These are phyloP conservation scores for Phytophthora megakarya DNA, from an alignment of 352 stramenopile genomes.

Conservation along the genomic window DNA sequence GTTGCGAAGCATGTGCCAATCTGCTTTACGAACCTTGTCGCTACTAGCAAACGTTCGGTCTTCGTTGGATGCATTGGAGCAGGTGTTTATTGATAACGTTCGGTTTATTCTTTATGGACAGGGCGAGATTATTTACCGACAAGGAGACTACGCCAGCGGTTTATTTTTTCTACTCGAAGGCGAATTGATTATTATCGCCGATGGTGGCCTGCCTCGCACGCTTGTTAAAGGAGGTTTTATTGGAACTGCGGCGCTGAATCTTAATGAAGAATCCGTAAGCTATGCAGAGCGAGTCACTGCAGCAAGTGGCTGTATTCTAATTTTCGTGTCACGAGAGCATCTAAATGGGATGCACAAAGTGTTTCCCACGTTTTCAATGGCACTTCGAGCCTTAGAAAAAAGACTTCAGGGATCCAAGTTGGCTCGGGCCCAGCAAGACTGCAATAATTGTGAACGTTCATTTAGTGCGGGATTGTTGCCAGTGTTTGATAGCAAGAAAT, in stretches of 20 bases:
- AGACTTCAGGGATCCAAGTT: constrained; percentile 54
- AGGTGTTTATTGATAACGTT: constrained; percentile 55
- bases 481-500: constrained; percentile 4
- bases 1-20: constrained; percentile 53
- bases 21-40: constrained; percentile 50
- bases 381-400: constrained; percentile 60
- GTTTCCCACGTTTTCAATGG: constrained; percentile 67
- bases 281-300: constrained; percentile 63
- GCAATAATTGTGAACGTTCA: constrained; percentile 5
- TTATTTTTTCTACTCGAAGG: constrained; percentile 68
- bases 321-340: constrained; percentile 60
- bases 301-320: constrained; percentile 59
- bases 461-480: background rate
- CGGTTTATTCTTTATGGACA: constrained; percentile 65
- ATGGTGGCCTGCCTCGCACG: constrained; percentile 38
- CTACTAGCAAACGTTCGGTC: constrained; percentile 43
- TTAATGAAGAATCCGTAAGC: constrained; percentile 59
- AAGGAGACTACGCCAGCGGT: constrained; percentile 63
- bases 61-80: constrained; percentile 42
- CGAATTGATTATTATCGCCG: constrained; percentile 50
- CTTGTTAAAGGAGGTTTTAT: constrained; percentile 58
- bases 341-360: constrained; percentile 62
- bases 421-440: constrained; percentile 40
- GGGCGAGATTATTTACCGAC: constrained; percentile 64
- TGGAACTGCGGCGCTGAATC: constrained; percentile 50